Evolutionary conservation across 2,329 filamentous ascomycete genomes (phyloP), one percentile per base, ranked within the genome.

Genomic region (Thelonectria discophora): DNA sequence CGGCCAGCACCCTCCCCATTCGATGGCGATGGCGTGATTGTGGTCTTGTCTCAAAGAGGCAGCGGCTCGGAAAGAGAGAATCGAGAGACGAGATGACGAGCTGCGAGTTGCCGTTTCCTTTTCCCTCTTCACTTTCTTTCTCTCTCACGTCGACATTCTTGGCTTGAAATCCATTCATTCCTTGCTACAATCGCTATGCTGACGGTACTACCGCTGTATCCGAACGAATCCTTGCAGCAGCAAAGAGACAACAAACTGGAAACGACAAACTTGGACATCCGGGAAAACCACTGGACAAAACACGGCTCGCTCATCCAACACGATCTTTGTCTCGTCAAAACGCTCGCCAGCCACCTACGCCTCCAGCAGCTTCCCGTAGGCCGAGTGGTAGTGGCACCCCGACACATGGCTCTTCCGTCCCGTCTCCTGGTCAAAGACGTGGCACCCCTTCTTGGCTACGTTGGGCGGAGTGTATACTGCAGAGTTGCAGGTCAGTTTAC

Each of bases 381-480:
- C 82, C 48, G 91, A 94, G 77, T 87, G 93, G 79, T 91, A 91
- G 61, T 87, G 85, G 72, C 86, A 89, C 72, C 91, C 90, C 60
- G 84, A 83, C 48, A 93, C 84, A 75, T 93, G 90, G 68, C 83
- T 90, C 60, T 85, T 87, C 76, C 88, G 88, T 55, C 94, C 91
- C 3, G 92, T 96, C 69, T 83, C 82, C 65, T 89, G 86, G 71
- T 94, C 86, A 76, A 94, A 97, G 73, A 94, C 87, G 72, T 92
- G 86, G 76, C 92, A 97, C 21, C 94, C 94, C 62, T 87, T 86
- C 61, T 86, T 90, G 39, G 92, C 92, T 39, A 94, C 93, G 72
- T 97, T 96, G 3, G 94, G 94, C 37, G 94, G 94, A 13, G 92
- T 94, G 74, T 95, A 95, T 62, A 96, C 82, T 88, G 74, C 65